Percentiles rank a stretch among this genome's conserved stretches.
These are phyloP conservation scores for Pichia sp. DNA, from an alignment of 1,139 yeast genomes.

Conservation along the genomic window DNA sequence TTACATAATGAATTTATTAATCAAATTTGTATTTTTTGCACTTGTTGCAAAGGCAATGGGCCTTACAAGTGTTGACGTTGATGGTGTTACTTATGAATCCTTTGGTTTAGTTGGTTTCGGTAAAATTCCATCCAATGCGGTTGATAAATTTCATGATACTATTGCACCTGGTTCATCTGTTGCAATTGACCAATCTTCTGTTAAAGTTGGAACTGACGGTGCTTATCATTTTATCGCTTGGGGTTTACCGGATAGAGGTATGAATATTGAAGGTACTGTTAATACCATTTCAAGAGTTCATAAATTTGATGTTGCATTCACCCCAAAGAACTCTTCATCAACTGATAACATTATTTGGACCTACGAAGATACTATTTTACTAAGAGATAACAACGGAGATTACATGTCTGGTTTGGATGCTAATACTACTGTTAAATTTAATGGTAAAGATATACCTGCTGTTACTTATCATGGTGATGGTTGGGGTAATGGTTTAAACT, in stretches of 20 bases:
- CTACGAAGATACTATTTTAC: slow-evolving; percentile 24
- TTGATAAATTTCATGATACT: slow-evolving; percentile 26
- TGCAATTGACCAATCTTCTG: slow-evolving; percentile 16
- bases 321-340: slow-evolving; percentile 19
- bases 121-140: slow-evolving; percentile 20
- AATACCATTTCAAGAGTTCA: slow-evolving; percentile 23
- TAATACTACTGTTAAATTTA: slow-evolving; percentile 20
- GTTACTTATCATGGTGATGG: slow-evolving; percentile 25
- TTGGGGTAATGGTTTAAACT: slow-evolving; percentile 20
- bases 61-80: slow-evolving; percentile 17
- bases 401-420: slow-evolving; percentile 26
- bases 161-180: slow-evolving; percentile 28
- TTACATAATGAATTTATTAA: not conserved
- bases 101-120: slow-evolving; percentile 27
- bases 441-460: slow-evolving; percentile 26
- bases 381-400: slow-evolving; percentile 25
- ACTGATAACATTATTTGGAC: slow-evolving; percentile 23
- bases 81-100: slow-evolving; percentile 19
- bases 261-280: slow-evolving; percentile 27
- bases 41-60: slow-evolving; percentile 12
- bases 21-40: slow-evolving; percentile 6
- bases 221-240: slow-evolving; percentile 23
- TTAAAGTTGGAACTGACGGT: slow-evolving; percentile 16
- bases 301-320: slow-evolving; percentile 20
- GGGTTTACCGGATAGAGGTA: slow-evolving; percentile 28